Conservation (phyloP, 202 grass and related monocot species). For the Elaeis oleifera region DNA sequence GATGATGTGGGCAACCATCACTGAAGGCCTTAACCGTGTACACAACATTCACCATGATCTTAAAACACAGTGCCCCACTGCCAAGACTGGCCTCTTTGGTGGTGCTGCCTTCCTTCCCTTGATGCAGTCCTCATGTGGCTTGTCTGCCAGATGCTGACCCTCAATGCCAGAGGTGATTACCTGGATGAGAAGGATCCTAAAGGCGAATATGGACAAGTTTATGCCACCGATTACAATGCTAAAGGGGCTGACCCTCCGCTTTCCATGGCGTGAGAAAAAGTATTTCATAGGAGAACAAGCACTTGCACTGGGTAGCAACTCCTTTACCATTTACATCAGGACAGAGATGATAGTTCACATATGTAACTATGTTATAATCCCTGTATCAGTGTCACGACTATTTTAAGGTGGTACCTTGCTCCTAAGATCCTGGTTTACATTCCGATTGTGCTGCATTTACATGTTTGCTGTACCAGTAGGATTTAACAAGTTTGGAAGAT, state of each 20-base stretch:
- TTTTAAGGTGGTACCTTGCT: no score
- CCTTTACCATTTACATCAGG: no score
- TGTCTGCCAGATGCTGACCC: constrained; percentile 50
- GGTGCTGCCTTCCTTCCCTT: constrained; percentile 63
- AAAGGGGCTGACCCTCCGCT: constrained; percentile 14
- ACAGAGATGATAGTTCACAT: no score
- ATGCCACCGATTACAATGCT: constrained; percentile 15
- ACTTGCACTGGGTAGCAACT: no score
- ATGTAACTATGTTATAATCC: no score
- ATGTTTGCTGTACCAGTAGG: no score
- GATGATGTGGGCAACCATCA: constrained; percentile 56
- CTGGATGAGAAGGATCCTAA: constrained; percentile 37
- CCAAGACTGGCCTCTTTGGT: constrained; percentile 72
- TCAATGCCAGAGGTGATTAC: constrained; percentile 68
- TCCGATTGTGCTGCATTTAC: no score
- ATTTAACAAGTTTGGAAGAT: no score
- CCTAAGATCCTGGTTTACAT: no score
- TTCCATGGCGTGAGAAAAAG: no score
- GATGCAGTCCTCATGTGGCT: constrained; percentile 59
- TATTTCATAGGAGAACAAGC: no score
- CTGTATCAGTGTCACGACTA: no score
- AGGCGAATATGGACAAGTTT: constrained; percentile 56
- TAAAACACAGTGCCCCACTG: constrained; percentile 47
- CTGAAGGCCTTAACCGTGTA: constrained; percentile 35
- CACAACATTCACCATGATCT: constrained; percentile 49